A percentile compares a stretch with the other conserved stretches of the same genome.
Conservation (phyloP, 1,284 basidiomycete genomes). For the Puccinia triticina region DNA sequence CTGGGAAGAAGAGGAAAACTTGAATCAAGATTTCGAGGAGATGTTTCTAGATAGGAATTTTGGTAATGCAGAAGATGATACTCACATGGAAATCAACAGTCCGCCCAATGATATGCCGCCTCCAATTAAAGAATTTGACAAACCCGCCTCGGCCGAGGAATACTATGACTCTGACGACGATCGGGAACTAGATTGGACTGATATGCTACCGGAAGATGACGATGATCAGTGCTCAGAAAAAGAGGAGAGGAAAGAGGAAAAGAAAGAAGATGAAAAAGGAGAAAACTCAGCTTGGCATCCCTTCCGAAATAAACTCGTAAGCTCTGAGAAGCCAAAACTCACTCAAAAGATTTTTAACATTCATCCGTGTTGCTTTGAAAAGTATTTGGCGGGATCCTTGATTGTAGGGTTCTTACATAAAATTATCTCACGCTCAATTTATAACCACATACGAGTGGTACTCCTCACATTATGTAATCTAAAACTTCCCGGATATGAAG, state of each 20-base stretch:
- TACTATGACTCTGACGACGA: background rate
- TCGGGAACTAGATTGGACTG: background rate
- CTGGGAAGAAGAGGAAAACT: background rate
- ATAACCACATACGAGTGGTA: background rate
- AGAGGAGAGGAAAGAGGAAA: background rate
- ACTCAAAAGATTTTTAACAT: background rate
- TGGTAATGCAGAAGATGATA: background rate
- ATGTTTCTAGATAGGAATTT: background rate
- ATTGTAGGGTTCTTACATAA: constrained; percentile 17
- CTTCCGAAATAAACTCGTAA: background rate
- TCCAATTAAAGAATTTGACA: background rate
- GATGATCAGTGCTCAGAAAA: too few species aligned
- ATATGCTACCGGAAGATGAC: background rate
- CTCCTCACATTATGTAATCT: background rate
- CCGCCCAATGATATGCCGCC: background rate
- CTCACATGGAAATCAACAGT: background rate
- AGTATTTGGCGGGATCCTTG: background rate
- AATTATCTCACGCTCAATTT: background rate
- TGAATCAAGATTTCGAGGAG: background rate
- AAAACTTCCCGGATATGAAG: constrained; percentile 2
- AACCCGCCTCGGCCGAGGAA: background rate
- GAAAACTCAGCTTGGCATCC: constrained; percentile 19
- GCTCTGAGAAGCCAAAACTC: background rate
- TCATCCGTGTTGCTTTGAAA: background rate
- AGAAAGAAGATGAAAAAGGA: background rate